Conservation (phyloP, 225 moss, liverwort and hornwort genomes). For the Lunularia cruciata region DNA sequence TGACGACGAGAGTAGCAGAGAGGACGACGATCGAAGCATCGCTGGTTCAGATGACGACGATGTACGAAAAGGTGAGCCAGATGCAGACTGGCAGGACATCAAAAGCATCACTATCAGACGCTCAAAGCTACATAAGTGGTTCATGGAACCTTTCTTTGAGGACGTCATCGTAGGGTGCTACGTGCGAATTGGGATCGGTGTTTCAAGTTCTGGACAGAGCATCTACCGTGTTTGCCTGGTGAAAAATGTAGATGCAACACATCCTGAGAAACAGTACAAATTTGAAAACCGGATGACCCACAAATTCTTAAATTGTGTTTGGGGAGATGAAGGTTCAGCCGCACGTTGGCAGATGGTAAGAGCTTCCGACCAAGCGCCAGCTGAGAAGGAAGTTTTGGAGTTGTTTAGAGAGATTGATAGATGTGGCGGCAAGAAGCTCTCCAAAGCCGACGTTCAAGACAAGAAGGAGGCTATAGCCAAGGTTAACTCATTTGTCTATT, state of each 20-base stretch:
- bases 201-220: slow-evolving; percentile 63
- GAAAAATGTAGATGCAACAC: slow-evolving; percentile 87
- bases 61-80: slow-evolving; percentile 60
- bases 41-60: slow-evolving; percentile 80
- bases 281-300: slow-evolving; percentile 91
- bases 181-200: slow-evolving; percentile 93
- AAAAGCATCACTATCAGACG: slow-evolving; percentile 85
- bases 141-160: slow-evolving; percentile 97
- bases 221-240: slow-evolving; percentile 93
- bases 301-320: slow-evolving; percentile 83
- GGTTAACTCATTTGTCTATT: slow-evolving; percentile 83
- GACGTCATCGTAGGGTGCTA: slow-evolving; percentile 69
- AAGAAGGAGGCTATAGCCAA: slow-evolving; percentile 79
- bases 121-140: slow-evolving; percentile 96
- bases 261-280: slow-evolving; percentile 89
- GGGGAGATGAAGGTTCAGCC: slow-evolving; percentile 74
- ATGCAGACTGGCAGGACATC: slow-evolving; percentile 67
- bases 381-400: slow-evolving; percentile 74
- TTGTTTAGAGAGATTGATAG: slow-evolving; percentile 61
- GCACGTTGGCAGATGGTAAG: slow-evolving; percentile 99
- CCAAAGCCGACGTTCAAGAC: slow-evolving; percentile 58
- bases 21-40: slow-evolving; percentile 69
- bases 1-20: slow-evolving; percentile 84
- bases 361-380: slow-evolving; percentile 91
- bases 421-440: slow-evolving; percentile 58